Evolutionary conservation across 176 grass and related monocot genomes (phyloP), one percentile per base, ranked within the genome.

Genomic region (Aechmea fasciata): DNA sequence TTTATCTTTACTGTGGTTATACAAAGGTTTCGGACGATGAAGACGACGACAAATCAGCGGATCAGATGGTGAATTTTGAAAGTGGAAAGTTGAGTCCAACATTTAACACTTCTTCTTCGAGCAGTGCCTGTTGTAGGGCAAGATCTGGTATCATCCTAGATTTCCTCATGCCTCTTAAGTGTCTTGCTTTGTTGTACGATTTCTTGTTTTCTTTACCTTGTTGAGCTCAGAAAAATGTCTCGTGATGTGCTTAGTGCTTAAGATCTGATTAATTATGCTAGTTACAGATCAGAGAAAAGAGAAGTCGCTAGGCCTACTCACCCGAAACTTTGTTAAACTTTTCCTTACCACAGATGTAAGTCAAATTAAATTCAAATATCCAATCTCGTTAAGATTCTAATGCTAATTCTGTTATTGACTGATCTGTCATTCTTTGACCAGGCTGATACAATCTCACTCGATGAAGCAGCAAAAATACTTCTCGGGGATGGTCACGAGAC

Each of bases 301-400:
- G 78, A 99, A 99, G 66, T 99, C 89, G 0, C 87, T 99, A 1
- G 89, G 94, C 19, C 33, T 85, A 13, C 89, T 99, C 48, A 93
- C 94, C 26, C 89, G 92, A 72, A 93, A 99, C 79, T 99, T 99
- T 51, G 90, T 99, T 10, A 99, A 90, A 73, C 84, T 99, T 33
- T 88, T 99, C 75, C 84, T 99, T 59, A 93, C 79, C 13, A 81
- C 88, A 81, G 79, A 87, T 78, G 94, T 93, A 68, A 75, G 71
- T 53, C 0, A 33, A 63, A 22, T 76, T 26, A 49, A 62, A 11
- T 24, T 41, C 14, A 3, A n/a, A 20, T 19, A 28, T 64, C 9
- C 15, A 11, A 11, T 20, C 11, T 33, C 13, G 13, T 41, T 15
- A 20, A 51, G 20, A 29, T 26, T 52, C 11, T 79, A 17, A 15